Conservation (phyloP, 495 filamentous ascomycete species). For the Niebla homalea region DNA sequence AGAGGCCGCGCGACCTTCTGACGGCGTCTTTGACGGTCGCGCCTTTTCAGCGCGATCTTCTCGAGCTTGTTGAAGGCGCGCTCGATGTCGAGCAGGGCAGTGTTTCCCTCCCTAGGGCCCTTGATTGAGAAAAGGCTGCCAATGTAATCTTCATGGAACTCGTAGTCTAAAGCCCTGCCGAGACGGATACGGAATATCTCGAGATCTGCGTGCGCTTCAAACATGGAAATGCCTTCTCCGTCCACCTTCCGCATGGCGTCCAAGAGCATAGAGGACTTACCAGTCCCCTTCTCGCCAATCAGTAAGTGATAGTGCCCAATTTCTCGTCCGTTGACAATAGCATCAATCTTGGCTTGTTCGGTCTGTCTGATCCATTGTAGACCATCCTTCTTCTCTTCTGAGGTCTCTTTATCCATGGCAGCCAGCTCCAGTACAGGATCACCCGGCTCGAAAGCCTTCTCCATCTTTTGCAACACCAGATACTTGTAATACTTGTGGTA, state of each 20-base stretch:
- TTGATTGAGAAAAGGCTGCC: conserved; percentile 88
- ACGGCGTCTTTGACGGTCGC: conserved; percentile 20
- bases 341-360: conserved; percentile 68
- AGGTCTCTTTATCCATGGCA: conserved; percentile 41
- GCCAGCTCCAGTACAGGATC: conserved; percentile 87
- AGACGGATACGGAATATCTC: conserved; percentile 90
- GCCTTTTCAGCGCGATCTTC: conserved; percentile 68
- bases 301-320: conserved; percentile 80
- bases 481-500: conserved; percentile 86
- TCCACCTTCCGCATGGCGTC: conserved; percentile 85
- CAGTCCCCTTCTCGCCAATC: conserved; percentile 93
- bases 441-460: conserved; percentile 82
- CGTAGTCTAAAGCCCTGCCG: conserved; percentile 87
- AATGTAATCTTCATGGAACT: conserved; percentile 79
- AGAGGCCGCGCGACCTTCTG: conserved; percentile 49
- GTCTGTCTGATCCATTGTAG: conserved; percentile 68
- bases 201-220: conserved; percentile 87
- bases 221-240: conserved; percentile 77
- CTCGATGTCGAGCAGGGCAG: conserved; percentile 84
- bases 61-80: conserved; percentile 94
- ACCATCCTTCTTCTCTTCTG: conserved; percentile 25
- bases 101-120: conserved; percentile 72
- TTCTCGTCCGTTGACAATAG: conserved; percentile 55
- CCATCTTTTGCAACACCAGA: conserved; percentile 76
- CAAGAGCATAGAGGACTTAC: conserved; percentile 90